Percentiles rank a stretch among this genome's conserved stretches.
These are phyloP conservation scores for Coelastrella sp. DNA, from an alignment of 139 green algal genomes.

Conservation along the genomic window DNA sequence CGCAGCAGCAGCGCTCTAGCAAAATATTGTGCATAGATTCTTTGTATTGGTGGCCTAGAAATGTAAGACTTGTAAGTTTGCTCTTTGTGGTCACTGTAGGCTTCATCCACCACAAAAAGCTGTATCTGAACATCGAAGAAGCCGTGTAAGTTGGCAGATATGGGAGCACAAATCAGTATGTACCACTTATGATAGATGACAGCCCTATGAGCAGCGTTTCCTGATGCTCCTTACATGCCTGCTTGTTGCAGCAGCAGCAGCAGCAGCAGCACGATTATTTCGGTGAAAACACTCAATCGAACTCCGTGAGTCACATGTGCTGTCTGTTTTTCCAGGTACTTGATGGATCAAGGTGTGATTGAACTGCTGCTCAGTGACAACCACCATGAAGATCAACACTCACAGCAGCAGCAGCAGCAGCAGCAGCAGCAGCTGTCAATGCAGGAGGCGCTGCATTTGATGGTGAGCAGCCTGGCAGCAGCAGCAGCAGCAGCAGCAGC, in stretches of 20 bases:
- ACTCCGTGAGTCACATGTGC: neutral
- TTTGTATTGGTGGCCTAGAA: too few species aligned
- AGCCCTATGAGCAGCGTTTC: too few species aligned
- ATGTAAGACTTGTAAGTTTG: too few species aligned
- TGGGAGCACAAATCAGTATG: too few species aligned
- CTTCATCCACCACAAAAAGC: slow-evolving; percentile 39
- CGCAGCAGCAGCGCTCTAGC: too few species aligned
- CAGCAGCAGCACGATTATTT: neutral
- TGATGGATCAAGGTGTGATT: slow-evolving; percentile 21
- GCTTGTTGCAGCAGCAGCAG: neutral
- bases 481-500: too few species aligned
- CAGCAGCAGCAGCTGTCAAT: slow-evolving; percentile 39
- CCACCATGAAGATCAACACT: neutral
- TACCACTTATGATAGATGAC: too few species aligned
- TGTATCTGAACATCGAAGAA: slow-evolving; percentile 29
- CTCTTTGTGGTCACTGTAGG: neutral
- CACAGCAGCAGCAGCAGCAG: slow-evolving; percentile 6
- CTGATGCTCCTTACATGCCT: too few species aligned
- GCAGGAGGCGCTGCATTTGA: slow-evolving; percentile 40
- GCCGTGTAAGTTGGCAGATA: slow-evolving; percentile 13
- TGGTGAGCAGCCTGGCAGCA: slow-evolving; percentile 27
- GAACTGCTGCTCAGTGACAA: neutral
- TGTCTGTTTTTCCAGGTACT: neutral
- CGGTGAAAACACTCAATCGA: too few species aligned
- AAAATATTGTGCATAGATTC: too few species aligned